Base-by-base conservation (phyloP, 140 eudicot species). In the Oenanthe javanica region DNA sequence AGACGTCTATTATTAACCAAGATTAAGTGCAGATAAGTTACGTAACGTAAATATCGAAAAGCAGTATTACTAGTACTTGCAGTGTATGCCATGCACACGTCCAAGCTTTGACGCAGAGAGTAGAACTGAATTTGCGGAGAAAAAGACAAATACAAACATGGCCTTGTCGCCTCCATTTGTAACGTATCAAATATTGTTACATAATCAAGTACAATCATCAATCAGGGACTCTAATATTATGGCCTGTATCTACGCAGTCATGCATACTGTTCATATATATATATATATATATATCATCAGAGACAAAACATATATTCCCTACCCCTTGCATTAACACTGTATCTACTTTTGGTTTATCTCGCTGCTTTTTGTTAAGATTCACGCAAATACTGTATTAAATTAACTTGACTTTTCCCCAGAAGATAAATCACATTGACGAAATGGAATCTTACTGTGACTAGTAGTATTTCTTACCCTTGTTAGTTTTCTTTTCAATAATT, bases 61-160 rank as follows among this genome's bases (percentile, higher is more conserved):
- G 69, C 69, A n/a, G 69, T 7, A n/a, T 59, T 21, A 59, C 67
- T 59, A 59, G 67, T 59, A 59, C 67, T 59, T 59, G 31, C 8
- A 59, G 21, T n/a, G 36, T 1, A n/a, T n/a, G 78, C 86, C 89
- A 84, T 89, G 87, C 92, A 86, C 83, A 84, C 88, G 84, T 86
- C 85, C 85, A 49, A 47, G 69, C 69, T 71, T 14, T 59, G 86
- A 83, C n/a, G 69, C 84, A 76, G 31, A 38, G 21, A 8, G 9
- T 61, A 61, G 69, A 61, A 63, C 85, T 49, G 66, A 72, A 64
- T 45, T 69, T 47, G 77, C 80, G 84, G 85, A 59, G 63, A 67
- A 82, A 76, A 57, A 57, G 87, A 87, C 86, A 78, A 73, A 72
- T 40, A 2, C 13, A n/a, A 0, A n/a, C 69, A 61, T 61, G 70